phyloP scores from a whole-genome alignment of 1,139 yeast genomes.

The Wickerhamomyces sp. region DNA sequence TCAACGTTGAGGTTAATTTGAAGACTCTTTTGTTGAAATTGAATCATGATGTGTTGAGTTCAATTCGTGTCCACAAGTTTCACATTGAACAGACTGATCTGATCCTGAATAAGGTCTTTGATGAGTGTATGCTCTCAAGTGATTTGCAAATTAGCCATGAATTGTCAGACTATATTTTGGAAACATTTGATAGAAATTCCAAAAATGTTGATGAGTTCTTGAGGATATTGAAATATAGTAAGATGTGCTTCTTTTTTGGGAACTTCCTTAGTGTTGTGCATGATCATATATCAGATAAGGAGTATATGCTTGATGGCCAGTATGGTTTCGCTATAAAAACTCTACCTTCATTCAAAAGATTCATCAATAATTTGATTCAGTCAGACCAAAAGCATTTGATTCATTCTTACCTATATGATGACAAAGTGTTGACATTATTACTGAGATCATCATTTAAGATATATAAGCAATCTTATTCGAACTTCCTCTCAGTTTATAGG shows the following conservation, averaged over 20 bases:
- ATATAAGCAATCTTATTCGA: conserved; percentile 2
- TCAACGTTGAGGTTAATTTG: conserved; percentile 21
- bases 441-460: conserved; percentile 13
- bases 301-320: conserved; percentile 14
- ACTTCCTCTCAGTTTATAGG: conserved; percentile 14
- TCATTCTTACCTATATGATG: conserved; percentile 19
- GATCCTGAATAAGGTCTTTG: conserved; percentile 19
- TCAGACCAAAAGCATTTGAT: conserved; percentile 4
- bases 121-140: conserved; percentile 17
- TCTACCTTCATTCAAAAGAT: conserved; percentile 23
- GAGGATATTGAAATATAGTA: conserved; percentile 44
- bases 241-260: conserved; percentile 54
- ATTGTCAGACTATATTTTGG: conserved; percentile 13
- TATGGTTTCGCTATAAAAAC: conserved; percentile 22
- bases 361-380: conserved; percentile 9
- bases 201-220: conserved; percentile 27
- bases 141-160: conserved; percentile 19
- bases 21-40: conserved; percentile 15
- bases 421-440: conserved; percentile 9
- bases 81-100: conserved; percentile 22
- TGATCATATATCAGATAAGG: conserved; percentile 25
- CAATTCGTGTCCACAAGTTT: conserved; percentile 12
- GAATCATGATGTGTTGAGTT: conserved; percentile 11
- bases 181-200: conserved; percentile 16
- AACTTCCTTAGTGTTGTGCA: conserved; percentile 42